These are phyloP conservation scores for Aristolochia californica DNA, from an alignment of 164 flowering plant genomes.

Conservation along the genomic window DNA sequence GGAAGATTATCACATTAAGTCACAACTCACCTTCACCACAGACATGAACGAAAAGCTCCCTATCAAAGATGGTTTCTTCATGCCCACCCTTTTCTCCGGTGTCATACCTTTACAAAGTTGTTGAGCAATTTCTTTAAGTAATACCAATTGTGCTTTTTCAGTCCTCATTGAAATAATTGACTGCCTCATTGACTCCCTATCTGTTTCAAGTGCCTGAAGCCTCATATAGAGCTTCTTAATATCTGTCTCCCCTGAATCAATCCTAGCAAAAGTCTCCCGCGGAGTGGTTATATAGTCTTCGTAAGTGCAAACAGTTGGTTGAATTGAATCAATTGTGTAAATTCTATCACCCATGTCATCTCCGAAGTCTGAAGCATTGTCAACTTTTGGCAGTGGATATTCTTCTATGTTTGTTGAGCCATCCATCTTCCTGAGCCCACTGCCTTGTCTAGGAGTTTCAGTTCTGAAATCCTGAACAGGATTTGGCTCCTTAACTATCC, in stretches of 20 bases:
- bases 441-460: slow-evolving; percentile 36
- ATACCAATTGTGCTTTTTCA: slow-evolving; percentile 75
- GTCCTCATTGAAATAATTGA: slow-evolving; percentile 80
- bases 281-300: slow-evolving; percentile 48
- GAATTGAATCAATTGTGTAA: slow-evolving; percentile 76
- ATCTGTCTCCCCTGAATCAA: slow-evolving; percentile 56
- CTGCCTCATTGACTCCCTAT: slow-evolving; percentile 93
- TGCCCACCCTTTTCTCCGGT: slow-evolving; percentile 39
- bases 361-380: slow-evolving; percentile 48
- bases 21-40: slow-evolving; percentile 47
- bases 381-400: slow-evolving; percentile 18
- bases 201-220: slow-evolving; percentile 97
- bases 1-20: neutral
- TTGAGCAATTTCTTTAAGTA: slow-evolving; percentile 87
- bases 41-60: slow-evolving; percentile 41
- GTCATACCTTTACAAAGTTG: slow-evolving; percentile 64
- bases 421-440: slow-evolving; percentile 41
- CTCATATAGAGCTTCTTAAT: slow-evolving; percentile 71
- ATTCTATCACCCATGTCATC: slow-evolving; percentile 79
- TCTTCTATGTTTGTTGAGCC: slow-evolving; percentile 29
- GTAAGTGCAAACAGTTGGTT: slow-evolving; percentile 21
- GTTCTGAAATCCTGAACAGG: slow-evolving; percentile 16
- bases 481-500: slow-evolving; percentile 28
- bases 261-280: slow-evolving; percentile 25
- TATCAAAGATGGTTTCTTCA: slow-evolving; percentile 38